Base-by-base conservation (phyloP, 805 yeast species). In the Huiozyma sinensis region DNA sequence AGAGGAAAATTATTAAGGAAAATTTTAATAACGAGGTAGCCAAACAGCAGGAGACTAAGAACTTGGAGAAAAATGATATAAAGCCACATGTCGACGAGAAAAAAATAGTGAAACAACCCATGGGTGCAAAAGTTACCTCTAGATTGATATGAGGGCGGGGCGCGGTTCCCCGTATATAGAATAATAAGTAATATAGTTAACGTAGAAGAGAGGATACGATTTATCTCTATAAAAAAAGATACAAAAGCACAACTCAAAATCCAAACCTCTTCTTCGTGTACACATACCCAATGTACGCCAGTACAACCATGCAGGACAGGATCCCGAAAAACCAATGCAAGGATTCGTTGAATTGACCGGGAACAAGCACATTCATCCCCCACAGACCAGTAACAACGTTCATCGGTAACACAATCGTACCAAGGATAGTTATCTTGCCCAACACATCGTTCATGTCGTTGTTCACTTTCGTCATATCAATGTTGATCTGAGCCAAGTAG, bases 361-460 rank as follows among this genome's bases (percentile, higher is more conserved):
- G 98, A 33, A 92, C 98, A 8, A 86, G 56, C 51, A 92, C 95
- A 66, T 92, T 92, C 98, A 92, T 92, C 45, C 98, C 98, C 97
- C 97, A 92, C 39, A 92, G 67, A 17, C 98, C 98, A 0, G 98
- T 92, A 24, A 92, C 82, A 44, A 92, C 86, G 59, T 92, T 92
- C 76, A 92, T 77, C 4, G 98, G 98, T 46, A 92, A 68, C 17
- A 92, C 96, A 44, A 92, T 86, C 0, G 97, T 87, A 73, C 97
- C 98, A 49, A 90, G 66, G 36, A 89, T 81, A 3, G 97, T 86
- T 44, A 90, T 86, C 60, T 89, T 87, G 8, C 97, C 95, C 56
- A 90, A 72, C 1, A 89, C 95, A 60, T 92, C 97, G 62, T 92
- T 92, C 77, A 94, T 90, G 55, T 90, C 97, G 56, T 92, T 92